Evolutionary conservation across 257 asterid species (phyloP).

Genomic region (Gentiana straminea): DNA sequence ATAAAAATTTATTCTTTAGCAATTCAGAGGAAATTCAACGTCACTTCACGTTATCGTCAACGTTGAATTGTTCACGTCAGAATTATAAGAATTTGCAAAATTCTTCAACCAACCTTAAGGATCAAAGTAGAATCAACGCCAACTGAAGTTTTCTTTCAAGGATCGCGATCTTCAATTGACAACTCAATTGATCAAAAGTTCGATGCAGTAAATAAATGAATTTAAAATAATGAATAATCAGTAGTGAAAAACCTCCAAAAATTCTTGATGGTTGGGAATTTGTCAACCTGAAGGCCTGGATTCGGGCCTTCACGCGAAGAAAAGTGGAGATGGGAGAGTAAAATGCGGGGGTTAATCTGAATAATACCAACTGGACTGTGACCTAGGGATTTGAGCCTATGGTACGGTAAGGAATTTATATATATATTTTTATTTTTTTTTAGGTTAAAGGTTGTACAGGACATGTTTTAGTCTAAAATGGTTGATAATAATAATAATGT

Average conservation of each 20-base stretch:
- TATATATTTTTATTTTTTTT: neutral
- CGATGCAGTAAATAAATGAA: no score
- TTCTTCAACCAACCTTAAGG: slow-evolving; percentile 1
- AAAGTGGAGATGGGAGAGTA: slow-evolving; percentile 15
- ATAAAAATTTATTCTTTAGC: neutral
- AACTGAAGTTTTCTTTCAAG: slow-evolving; percentile 4
- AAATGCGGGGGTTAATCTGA: slow-evolving; percentile 24
- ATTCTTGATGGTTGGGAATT: slow-evolving; percentile 15
- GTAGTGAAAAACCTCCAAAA: neutral
- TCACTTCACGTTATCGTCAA: slow-evolving; percentile 9
- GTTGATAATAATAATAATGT: no score
- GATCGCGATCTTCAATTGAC: slow-evolving; percentile 20
- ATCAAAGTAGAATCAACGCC: neutral
- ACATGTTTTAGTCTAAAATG: no score
- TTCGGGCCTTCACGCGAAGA: slow-evolving; percentile 5
- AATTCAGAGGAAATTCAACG: slow-evolving; percentile 7
- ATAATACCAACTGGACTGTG: slow-evolving; percentile 39
- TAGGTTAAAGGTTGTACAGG: no score
- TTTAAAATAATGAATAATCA: slow-evolving; percentile 3
- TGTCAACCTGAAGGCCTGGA: slow-evolving; percentile 14
- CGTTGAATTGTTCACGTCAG: neutral
- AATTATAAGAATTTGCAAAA: slow-evolving; percentile 1
- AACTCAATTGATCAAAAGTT: neutral
- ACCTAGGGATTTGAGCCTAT: slow-evolving; percentile 39
- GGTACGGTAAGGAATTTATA: slow-evolving; percentile 10